Conservation (phyloP, 208 protist genomes). For the Crithidia expoeki region DNA sequence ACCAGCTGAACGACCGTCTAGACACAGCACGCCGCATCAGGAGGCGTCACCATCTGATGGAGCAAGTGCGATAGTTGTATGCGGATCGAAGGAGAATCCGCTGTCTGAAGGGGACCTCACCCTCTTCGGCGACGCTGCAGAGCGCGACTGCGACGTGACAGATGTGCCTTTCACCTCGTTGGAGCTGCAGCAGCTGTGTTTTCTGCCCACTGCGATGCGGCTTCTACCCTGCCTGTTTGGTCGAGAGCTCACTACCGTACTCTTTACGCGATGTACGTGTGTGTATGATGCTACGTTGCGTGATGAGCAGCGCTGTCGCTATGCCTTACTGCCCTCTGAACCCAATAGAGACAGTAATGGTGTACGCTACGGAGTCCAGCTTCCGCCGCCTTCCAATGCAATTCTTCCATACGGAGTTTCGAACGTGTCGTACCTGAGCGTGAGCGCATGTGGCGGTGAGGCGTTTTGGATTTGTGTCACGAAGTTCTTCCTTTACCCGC, state of each 20-base stretch:
- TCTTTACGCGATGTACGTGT: neutral
- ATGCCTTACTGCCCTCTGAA: neutral
- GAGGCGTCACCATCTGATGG: neutral
- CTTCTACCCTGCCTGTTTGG: conserved; percentile 9
- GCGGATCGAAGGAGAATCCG: conserved; percentile 1
- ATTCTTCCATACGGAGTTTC: neutral
- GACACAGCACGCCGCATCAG: neutral
- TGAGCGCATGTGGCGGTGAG: conserved; percentile 2
- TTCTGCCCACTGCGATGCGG: conserved; percentile 1
- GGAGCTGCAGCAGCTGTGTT: conserved; percentile 14
- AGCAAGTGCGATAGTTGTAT: neutral
- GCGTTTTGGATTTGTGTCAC: conserved; percentile 4
- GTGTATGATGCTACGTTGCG: neutral
- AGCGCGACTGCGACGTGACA: neutral
- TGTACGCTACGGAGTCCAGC: neutral
- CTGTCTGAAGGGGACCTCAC: neutral
- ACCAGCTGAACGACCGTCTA: neutral
- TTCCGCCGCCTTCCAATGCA: neutral
- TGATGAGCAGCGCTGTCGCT: neutral
- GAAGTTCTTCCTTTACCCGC: conserved; percentile 3
- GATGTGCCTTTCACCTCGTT: conserved; percentile 11
- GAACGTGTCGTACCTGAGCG: neutral
- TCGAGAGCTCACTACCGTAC: neutral
- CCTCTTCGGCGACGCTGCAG: neutral
- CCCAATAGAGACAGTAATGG: neutral